Percentiles rank a stretch among this genome's conserved stretches.
These are phyloP conservation scores for Collybia sordida DNA, from an alignment of 768 basidiomycete genomes.

Conservation along the genomic window DNA sequence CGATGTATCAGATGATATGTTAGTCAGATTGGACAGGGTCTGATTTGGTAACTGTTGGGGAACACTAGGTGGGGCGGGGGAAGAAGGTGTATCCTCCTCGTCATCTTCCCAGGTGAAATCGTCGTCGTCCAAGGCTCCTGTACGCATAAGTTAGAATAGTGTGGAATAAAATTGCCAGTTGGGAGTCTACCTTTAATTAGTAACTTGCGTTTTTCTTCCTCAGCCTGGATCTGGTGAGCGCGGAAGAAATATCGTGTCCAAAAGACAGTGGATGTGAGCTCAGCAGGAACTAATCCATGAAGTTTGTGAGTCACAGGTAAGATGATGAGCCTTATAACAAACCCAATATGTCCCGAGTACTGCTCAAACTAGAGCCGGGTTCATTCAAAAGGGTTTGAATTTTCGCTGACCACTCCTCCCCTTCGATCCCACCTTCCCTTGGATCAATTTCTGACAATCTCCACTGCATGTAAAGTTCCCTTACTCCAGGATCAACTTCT, in stretches of 20 bases:
- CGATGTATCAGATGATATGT: conserved; percentile 1
- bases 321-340: conserved; percentile 8
- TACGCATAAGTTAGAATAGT: background rate
- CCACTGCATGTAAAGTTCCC: conserved; percentile 61
- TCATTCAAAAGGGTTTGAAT: conserved; percentile 50
- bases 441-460: conserved; percentile 46
- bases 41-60: background rate
- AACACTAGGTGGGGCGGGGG: conserved; percentile 7
- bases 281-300: conserved; percentile 60
- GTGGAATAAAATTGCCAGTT: background rate
- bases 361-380: conserved; percentile 52
- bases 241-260: conserved; percentile 94
- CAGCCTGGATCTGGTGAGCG: conserved; percentile 73
- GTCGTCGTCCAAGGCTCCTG: conserved; percentile 74
- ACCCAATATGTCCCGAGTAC: conserved; percentile 63
- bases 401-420: conserved; percentile 55
- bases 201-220: conserved; percentile 77
- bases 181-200: conserved; percentile 63
- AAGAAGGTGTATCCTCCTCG: conserved; percentile 60
- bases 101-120: conserved; percentile 95
- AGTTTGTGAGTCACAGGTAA: conserved; percentile 5
- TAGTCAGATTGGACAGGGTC: too few species aligned
- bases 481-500: conserved; percentile 54
- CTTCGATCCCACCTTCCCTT: conserved; percentile 56
- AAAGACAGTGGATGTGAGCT: conserved; percentile 63